Evolutionary conservation across 768 basidiomycete species (phyloP), one percentile per base, ranked within the genome.

Genomic region (Cubamyces sp.): DNA sequence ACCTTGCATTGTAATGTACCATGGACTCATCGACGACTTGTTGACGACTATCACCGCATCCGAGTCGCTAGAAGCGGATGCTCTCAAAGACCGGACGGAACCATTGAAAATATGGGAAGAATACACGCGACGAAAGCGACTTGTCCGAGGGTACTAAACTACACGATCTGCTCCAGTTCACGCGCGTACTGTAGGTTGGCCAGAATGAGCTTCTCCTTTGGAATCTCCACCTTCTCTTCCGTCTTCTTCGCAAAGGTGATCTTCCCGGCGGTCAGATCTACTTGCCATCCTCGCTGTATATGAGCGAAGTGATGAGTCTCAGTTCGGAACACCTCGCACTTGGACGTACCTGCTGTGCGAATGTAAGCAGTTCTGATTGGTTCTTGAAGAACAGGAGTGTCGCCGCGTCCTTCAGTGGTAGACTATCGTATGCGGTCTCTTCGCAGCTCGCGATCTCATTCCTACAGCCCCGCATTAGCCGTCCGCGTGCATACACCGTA

Each of bases 371-470:
- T 57, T 97, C 95, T 4, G 87, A 84, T 62, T 87, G 89, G 45
- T 82, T 84, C 23, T 87, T 86, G 79, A 96, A 97, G 84, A 98
- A 99, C 55, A 99, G 78, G 50, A 99, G 80, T 0, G 92, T 92
- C 1, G 90, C 86, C 1, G 96, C 96, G 66, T 97, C 95, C 67
- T 90, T 88, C 54, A 98, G 72, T 0, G 96, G 95, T 41, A 99
- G 79, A 62, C 90, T 94, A 66, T 92, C 87, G 65, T 99, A 99
- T 5, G 96, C 96, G 18, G 88, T 81, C 74, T 98, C 95, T 74
- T 97, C 93, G 69, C 96, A 98, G 69, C 92, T 92, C 15, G 96
- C 96, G 68, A 99, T 99, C 79, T 99, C 96, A 70, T 92, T 94
- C 69, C 96, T 98, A 49, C 2, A 19, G 1, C 21, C 6, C 4